Percentiles rank a stretch among this genome's conserved stretches.
phyloP scores from a whole-genome alignment of 805 yeast species.

The Candida schatavii region DNA sequence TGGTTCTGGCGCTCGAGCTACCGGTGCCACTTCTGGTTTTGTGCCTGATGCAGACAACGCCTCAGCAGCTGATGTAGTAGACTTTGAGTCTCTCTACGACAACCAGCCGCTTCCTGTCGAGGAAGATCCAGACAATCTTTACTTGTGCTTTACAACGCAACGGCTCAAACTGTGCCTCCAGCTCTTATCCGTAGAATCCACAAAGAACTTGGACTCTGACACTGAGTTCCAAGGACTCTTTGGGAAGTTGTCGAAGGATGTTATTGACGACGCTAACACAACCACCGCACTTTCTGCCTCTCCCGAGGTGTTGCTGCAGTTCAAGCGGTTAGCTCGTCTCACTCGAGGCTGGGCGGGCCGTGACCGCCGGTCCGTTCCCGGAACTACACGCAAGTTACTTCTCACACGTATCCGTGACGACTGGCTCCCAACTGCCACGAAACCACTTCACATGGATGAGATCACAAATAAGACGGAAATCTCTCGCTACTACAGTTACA shows the following conservation, averaged over 20 bases:
- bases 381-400: constrained; percentile 62
- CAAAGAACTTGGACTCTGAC: constrained; percentile 69
- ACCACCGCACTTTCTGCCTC: constrained; percentile 68
- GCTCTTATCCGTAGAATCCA: constrained; percentile 41
- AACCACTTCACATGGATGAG: constrained; percentile 61
- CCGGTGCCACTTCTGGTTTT: constrained; percentile 24
- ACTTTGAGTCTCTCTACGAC: neutral
- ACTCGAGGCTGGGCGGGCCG: constrained; percentile 85
- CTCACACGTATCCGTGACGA: constrained; percentile 75
- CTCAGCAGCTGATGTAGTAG: no score
- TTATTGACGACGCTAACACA: constrained; percentile 72
- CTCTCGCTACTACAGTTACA: constrained; percentile 30
- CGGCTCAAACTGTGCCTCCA: constrained; percentile 39
- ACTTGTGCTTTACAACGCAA: constrained; percentile 43
- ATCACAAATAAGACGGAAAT: constrained; percentile 31
- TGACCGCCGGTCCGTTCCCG: constrained; percentile 72
- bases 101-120: constrained; percentile 18
- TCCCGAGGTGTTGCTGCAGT: constrained; percentile 65
- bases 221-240: constrained; percentile 67
- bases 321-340: constrained; percentile 53
- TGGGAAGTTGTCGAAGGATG: constrained; percentile 66
- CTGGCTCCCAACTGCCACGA: constrained; percentile 70
- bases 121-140: constrained; percentile 42
- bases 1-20: constrained; percentile 23
- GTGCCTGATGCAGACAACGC: constrained; percentile 17